A percentile compares a stretch with the other conserved stretches of the same genome.
These are phyloP conservation scores for Tolypocladium capitatum DNA, from an alignment of 2,329 filamentous ascomycete genomes.

Conservation along the genomic window DNA sequence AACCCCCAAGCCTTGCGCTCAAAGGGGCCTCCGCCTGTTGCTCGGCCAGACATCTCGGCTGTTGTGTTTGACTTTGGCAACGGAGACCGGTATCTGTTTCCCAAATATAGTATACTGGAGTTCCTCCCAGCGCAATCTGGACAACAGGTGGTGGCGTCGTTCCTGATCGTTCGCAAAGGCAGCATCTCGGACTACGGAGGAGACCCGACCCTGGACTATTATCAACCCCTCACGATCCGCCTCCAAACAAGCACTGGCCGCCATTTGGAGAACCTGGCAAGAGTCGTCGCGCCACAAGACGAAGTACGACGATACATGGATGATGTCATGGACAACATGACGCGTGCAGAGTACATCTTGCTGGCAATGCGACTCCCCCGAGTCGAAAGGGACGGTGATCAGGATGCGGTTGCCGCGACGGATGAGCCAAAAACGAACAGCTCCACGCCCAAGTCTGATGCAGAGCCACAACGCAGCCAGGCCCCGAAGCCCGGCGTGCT, in stretches of 20 bases:
- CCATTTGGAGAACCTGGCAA: conserved; percentile 45
- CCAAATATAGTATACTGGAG: conserved; percentile 65
- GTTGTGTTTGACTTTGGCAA: conserved; percentile 59
- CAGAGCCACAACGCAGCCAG: conserved; percentile 11
- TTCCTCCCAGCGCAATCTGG: conserved; percentile 37
- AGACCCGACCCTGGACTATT: conserved; percentile 56
- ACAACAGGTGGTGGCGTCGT: conserved; percentile 57
- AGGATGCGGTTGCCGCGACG: conserved; percentile 9
- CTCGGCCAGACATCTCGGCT: conserved; percentile 50
- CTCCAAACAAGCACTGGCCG: conserved; percentile 40
- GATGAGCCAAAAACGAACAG: conserved; percentile 19
- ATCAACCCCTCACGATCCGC: conserved; percentile 58
- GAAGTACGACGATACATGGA: conserved; percentile 57
- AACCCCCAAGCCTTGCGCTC: conserved; percentile 44
- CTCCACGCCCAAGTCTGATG: conserved; percentile 16
- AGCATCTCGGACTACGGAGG: conserved; percentile 51
- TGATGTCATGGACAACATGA: conserved; percentile 56
- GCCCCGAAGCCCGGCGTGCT: conserved; percentile 18
- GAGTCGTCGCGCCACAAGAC: conserved; percentile 48
- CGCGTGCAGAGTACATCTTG: conserved; percentile 52
- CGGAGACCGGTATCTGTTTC: conserved; percentile 67
- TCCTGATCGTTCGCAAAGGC: conserved; percentile 62
- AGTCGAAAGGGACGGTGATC: conserved; percentile 16
- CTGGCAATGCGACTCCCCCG: conserved; percentile 53
- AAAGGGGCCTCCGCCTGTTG: conserved; percentile 40